Base-by-base conservation (phyloP, 331 rosid genomes). In the Malus hybrid region DNA sequence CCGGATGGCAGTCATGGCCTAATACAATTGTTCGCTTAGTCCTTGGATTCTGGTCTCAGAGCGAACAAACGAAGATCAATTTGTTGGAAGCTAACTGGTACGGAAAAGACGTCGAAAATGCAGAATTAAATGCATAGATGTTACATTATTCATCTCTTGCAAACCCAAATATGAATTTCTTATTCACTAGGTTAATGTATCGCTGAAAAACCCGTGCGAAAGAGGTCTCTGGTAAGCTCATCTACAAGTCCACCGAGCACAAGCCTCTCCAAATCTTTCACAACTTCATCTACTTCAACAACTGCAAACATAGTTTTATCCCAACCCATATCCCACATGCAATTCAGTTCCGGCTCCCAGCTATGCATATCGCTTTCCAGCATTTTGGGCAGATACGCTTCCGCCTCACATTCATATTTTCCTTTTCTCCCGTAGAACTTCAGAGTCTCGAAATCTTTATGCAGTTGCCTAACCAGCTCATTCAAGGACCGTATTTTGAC, bases 241-340 rank as follows among this genome's bases (percentile, higher is more conserved):
- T 91, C 95, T 28, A 91, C 15, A 31, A 94, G 95, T 44, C 83
- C 83, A 77, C 77, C 75, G 31, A 94, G 82, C 61, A 91, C 64
- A 60, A 84, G 77, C 84, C 79, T 90, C 85, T 90, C 98, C 71
- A 87, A 71, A 24, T 87, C 96, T 80, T 87, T 91, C 31, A 88
- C 83, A 76, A 87, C 88, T 57, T 90, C 96, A 60, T 86, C 90
- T 76, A 80, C 86, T 69, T 94, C 92, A 11, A 88, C 64, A 68
- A 83, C 83, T 65, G 89, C 91, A 71, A 81, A 70, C 76, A 84
- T 67, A 10, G 67, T 78, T 52, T 85, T 86, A 31, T 87, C 86
- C 99, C 97, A 91, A 55, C 96, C 97, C 69, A 83, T 76, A 73
- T 94, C 97, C 99, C 99, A 91, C 97, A 90, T 93, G 82, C 92